phyloP scores from a whole-genome alignment of 768 basidiomycete genomes.

The Naganishia vaughanmartiniae region DNA sequence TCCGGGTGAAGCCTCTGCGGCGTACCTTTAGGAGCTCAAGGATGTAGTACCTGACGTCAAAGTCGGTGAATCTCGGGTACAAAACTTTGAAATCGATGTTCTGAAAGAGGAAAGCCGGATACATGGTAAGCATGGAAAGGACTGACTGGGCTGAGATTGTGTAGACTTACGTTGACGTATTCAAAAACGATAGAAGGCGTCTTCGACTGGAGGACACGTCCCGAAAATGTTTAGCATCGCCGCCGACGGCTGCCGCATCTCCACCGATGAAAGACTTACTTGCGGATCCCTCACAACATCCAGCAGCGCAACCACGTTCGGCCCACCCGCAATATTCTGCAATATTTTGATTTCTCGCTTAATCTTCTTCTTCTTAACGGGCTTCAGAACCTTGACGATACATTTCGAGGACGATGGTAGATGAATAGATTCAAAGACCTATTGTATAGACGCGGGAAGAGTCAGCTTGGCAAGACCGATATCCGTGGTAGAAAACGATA shows the following conservation, averaged over 20 bases:
- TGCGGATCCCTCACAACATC: slow-evolving; percentile 91
- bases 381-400: slow-evolving; percentile 97
- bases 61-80: slow-evolving; percentile 92
- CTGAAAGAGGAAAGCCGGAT: slow-evolving; percentile 29
- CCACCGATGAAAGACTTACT: slow-evolving; percentile 36
- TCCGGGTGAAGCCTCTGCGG: neutral
- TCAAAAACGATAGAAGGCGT: slow-evolving; percentile 96
- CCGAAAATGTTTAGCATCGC: neutral
- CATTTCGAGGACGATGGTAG: slow-evolving; percentile 63
- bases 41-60: slow-evolving; percentile 95
- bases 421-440: slow-evolving; percentile 81
- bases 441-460: neutral
- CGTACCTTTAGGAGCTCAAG: slow-evolving; percentile 78
- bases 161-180: slow-evolving; percentile 70
- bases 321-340: slow-evolving; percentile 92
- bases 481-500: neutral
- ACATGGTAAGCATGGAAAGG: neutral
- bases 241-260: neutral
- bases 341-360: slow-evolving; percentile 98
- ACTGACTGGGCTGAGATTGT: neutral
- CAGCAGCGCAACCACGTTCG: slow-evolving; percentile 86
- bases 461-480: neutral
- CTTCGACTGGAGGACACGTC: slow-evolving; percentile 64
- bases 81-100: slow-evolving; percentile 96
- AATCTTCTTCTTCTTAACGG: slow-evolving; percentile 99